Conservation (phyloP, 1,139 yeast genomes). For the Saccharomycopsis hybrid region DNA sequence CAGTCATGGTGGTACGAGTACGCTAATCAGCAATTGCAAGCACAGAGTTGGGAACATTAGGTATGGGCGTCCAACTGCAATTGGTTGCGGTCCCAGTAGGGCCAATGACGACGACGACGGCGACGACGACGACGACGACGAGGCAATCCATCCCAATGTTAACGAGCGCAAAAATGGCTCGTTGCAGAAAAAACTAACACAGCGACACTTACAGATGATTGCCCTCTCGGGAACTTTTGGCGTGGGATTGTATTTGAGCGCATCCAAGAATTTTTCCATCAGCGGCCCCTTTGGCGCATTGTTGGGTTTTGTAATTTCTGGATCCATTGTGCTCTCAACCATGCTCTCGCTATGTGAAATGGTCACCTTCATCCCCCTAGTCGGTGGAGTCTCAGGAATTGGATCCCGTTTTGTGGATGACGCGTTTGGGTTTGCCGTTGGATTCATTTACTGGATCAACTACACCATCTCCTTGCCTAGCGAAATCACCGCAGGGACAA, state of each 20-base stretch:
- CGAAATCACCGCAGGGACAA: constrained; percentile 71
- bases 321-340: constrained; percentile 59
- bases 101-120: not conserved
- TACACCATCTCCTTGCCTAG: constrained; percentile 73
- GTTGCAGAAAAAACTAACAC: constrained; percentile 49
- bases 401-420: constrained; percentile 78
- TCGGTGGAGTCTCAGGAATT: constrained; percentile 72
- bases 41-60: too few species aligned
- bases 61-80: too few species aligned
- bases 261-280: constrained; percentile 66
- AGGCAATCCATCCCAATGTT: not conserved
- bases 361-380: constrained; percentile 74
- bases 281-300: constrained; percentile 82
- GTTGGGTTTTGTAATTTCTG: constrained; percentile 61
- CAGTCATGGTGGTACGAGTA: not conserved
- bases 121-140: constrained; percentile 3
- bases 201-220: constrained; percentile 72
- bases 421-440: constrained; percentile 78
- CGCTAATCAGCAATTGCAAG: too few species aligned
- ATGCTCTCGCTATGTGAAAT: constrained; percentile 75
- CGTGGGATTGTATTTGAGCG: constrained; percentile 67
- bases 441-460: constrained; percentile 70
- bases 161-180: constrained; percentile 1
- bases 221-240: constrained; percentile 79
- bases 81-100: not conserved